phyloP scores from a whole-genome alignment of 768 basidiomycete genomes.

The Sistotremastrum suecicum region DNA sequence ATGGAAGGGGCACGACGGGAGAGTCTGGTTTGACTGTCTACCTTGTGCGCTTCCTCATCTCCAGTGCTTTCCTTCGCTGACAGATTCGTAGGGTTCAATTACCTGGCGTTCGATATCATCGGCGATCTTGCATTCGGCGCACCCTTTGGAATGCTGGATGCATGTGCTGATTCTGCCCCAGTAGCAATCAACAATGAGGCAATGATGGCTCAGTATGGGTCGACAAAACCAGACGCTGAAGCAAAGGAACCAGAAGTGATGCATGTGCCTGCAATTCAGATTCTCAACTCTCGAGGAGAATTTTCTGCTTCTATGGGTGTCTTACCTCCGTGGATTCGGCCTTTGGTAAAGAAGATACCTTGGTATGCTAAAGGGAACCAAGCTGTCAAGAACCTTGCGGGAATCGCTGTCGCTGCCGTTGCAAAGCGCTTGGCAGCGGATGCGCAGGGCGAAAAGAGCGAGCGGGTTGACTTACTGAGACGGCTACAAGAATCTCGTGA shows the following conservation, averaged over 20 bases:
- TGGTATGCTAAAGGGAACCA: constrained; percentile 59
- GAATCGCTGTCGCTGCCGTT: constrained; percentile 67
- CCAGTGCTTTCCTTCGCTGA: constrained; percentile 1
- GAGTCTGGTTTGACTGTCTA: constrained; percentile 61
- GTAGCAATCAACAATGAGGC: constrained; percentile 44
- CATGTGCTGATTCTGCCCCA: constrained; percentile 56
- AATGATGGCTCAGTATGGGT: constrained; percentile 42
- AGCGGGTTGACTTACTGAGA: constrained; percentile 68
- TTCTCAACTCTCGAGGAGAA: constrained; percentile 80
- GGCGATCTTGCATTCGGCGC: constrained; percentile 79
- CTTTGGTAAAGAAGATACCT: constrained; percentile 49
- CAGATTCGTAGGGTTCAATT: constrained; percentile 31
- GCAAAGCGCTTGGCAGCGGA: constrained; percentile 46
- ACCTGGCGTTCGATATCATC: constrained; percentile 63
- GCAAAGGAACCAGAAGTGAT: constrained; percentile 27
- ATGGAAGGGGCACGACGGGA: constrained; percentile 44
- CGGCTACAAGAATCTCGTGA: constrained; percentile 72
- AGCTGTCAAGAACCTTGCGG: constrained; percentile 61
- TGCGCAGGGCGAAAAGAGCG: constrained; percentile 26
- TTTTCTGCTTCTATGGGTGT: constrained; percentile 76
- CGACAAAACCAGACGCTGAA: constrained; percentile 13
- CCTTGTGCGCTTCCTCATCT: constrained; percentile 39
- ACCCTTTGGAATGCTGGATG: constrained; percentile 78
- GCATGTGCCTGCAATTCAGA: constrained; percentile 67
- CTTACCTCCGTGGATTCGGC: constrained; percentile 58